Base-by-base conservation (phyloP, 2,329 filamentous ascomycete species). In the Cordyceps fumosorosea region DNA sequence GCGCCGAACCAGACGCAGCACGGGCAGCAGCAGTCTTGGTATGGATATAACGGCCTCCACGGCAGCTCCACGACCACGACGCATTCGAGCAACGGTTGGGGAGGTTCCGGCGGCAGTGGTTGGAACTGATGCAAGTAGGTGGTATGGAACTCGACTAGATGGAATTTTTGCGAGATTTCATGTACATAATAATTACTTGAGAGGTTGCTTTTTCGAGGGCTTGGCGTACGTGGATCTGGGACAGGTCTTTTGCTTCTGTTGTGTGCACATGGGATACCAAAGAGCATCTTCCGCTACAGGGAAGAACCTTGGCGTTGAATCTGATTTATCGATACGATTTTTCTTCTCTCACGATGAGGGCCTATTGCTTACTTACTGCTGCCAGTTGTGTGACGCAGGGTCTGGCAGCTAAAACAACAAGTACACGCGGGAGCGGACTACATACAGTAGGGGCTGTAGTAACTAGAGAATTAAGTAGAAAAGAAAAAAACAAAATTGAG, bases 31-130 rank as follows among this genome's bases (percentile, higher is more conserved):
- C 45, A 37, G 34, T 37, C 59, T 22, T 61, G 59, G 59, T 48
- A 61, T 42, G 59, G 51, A 34, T 55, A 26, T 18, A 40, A 50
- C 32, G 52, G 59, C n/a, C 42, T 61, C 8, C 29, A 61, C 32
- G 51, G 51, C 34, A 34, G 59, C 50, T 26, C 51, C 18, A 42
- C 50, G 12, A 47, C 24, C n/a, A 50, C 45, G 34, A 42, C 51
- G 16, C 59, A 56, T 22, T 20, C 42, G 22, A 37, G 55, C 8
- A 29, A 55, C 16, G 24, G 18, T 22, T 61, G 60, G 54, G 40
- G 52, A 18, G 24, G 45, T 12, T 57, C 53, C 32, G 52, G 47
- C 16, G 16, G 37, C 45, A 34, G 24, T 10, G 16, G 34, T 11
- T 56, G 60, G 55, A 56, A 40, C 7, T 61, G 44, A 52, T 1